Conservation (phyloP, 441 rosid genomes). For the Gossypium laxum region DNA sequence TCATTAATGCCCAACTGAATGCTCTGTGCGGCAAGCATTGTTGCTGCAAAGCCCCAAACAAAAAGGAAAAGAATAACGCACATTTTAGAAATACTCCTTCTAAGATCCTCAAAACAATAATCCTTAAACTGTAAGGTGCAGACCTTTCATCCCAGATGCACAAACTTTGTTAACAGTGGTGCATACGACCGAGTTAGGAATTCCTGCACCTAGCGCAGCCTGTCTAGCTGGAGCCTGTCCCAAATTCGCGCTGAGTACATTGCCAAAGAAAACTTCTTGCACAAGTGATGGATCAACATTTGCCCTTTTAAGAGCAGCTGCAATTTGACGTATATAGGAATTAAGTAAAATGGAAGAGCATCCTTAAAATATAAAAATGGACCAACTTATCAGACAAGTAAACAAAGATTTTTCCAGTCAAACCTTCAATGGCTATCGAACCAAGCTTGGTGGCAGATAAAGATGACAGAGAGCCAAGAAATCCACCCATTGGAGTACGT, state of each 20-base stretch:
- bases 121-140: background rate
- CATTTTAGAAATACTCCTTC: background rate
- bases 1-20: slow-evolving; percentile 88
- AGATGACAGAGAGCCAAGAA: slow-evolving; percentile 76
- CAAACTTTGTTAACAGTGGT: slow-evolving; percentile 95
- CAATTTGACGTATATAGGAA: slow-evolving; percentile 14
- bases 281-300: slow-evolving; percentile 75
- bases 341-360: slow-evolving; percentile 8
- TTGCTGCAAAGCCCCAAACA: slow-evolving; percentile 44
- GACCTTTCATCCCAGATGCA: slow-evolving; percentile 99
- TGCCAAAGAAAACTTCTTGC: slow-evolving; percentile 86
- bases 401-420: background rate
- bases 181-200: slow-evolving; percentile 72
- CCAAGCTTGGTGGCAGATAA: slow-evolving; percentile 88
- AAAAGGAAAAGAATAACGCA: background rate
- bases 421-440: slow-evolving; percentile 77
- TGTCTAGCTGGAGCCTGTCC: slow-evolving; percentile 99
- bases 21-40: slow-evolving; percentile 86
- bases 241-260: slow-evolving; percentile 87
- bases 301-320: slow-evolving; percentile 85
- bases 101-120: slow-evolving; percentile 1
- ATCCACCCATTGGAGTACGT: slow-evolving; percentile 91
- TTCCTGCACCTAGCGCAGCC: slow-evolving; percentile 92
- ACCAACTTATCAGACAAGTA: background rate
- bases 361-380: background rate